A percentile compares a stretch with the other conserved stretches of the same genome.
These are phyloP conservation scores for Zalaria obscura DNA, from an alignment of 2,329 filamentous ascomycete species.

Conservation along the genomic window DNA sequence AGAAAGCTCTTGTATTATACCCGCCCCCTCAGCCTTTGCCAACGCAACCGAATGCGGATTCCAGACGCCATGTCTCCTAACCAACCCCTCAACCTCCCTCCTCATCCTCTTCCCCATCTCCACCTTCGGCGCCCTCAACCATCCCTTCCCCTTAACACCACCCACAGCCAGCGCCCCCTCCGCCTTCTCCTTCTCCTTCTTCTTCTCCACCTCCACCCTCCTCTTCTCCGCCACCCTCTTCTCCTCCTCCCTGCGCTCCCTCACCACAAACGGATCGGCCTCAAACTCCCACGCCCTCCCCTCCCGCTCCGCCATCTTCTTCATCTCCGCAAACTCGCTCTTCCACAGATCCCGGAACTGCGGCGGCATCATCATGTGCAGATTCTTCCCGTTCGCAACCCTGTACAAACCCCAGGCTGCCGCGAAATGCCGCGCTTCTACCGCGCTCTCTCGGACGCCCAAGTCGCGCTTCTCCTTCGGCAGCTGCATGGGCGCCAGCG, in stretches of 20 bases:
- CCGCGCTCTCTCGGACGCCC: slow-evolving; percentile 59
- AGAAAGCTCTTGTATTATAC: slow-evolving; percentile 58
- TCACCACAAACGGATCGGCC: slow-evolving; percentile 77
- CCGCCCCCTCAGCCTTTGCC: slow-evolving; percentile 38
- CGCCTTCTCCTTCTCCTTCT: slow-evolving; percentile 38
- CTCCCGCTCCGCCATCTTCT: slow-evolving; percentile 64
- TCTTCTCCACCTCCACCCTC: slow-evolving; percentile 51
- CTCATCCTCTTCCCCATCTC: slow-evolving; percentile 81
- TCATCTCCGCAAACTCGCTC: slow-evolving; percentile 67
- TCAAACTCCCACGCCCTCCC: slow-evolving; percentile 83
- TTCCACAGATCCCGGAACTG: slow-evolving; percentile 87
- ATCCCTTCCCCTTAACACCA: slow-evolving; percentile 42
- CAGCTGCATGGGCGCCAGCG: slow-evolving; percentile 68
- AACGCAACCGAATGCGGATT: slow-evolving; percentile 66
- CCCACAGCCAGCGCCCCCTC: slow-evolving; percentile 39
- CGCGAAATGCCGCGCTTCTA: slow-evolving; percentile 87
- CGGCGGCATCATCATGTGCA: slow-evolving; percentile 86
- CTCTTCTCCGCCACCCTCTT: slow-evolving; percentile 67
- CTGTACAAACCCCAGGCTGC: slow-evolving; percentile 85
- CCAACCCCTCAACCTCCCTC: slow-evolving; percentile 61
- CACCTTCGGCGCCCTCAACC: slow-evolving; percentile 75
- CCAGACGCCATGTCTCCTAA: slow-evolving; percentile 71
- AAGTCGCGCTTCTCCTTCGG: slow-evolving; percentile 57
- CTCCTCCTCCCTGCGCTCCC: slow-evolving; percentile 66
- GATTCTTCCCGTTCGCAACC: slow-evolving; percentile 88